A percentile compares a stretch with the other conserved stretches of the same genome.
Evolutionary conservation across 495 filamentous ascomycete species (phyloP).

Genomic region (Lentithecium fluviatile): DNA sequence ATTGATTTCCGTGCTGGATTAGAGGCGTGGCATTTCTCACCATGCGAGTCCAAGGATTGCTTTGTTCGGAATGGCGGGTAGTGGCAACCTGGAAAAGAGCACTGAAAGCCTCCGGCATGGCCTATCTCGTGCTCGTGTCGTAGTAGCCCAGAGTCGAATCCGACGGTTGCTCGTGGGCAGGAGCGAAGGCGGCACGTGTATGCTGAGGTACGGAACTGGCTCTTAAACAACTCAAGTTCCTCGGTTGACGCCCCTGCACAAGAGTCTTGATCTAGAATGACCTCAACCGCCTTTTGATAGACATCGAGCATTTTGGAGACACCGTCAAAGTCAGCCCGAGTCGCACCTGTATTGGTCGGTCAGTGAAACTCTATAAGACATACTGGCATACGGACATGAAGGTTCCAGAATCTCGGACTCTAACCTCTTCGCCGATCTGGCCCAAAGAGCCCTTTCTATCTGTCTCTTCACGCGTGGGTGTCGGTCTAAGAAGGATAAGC

Average conservation of each 20-base stretch:
- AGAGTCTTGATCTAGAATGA: not conserved
- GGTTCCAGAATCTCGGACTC: not conserved
- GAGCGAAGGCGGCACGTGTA: constrained; percentile 5
- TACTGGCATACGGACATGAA: not conserved
- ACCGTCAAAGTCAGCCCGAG: not conserved
- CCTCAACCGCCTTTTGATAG: constrained; percentile 5
- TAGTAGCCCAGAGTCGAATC: not conserved
- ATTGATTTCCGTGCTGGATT: not conserved
- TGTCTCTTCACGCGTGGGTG: not conserved
- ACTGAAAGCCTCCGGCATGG: constrained; percentile 4
- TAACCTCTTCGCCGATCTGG: not conserved
- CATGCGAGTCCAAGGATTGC: not conserved
- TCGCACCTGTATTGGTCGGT: not conserved
- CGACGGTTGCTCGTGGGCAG: not conserved
- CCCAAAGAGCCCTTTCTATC: not conserved
- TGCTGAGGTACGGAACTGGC: constrained; percentile 3
- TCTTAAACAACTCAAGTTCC: constrained; percentile 3
- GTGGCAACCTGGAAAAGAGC: not conserved
- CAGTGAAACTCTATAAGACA: not conserved
- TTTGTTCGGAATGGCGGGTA: not conserved
- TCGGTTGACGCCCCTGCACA: not conserved
- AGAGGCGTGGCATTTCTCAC: not conserved
- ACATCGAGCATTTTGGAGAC: not conserved
- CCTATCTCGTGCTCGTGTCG: constrained; percentile 6
- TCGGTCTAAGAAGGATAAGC: not conserved